Evolutionary conservation across 2,329 filamentous ascomycete species (phyloP), one percentile per base, ranked within the genome.

Genomic region (Cordyceps cateniannulata): DNA sequence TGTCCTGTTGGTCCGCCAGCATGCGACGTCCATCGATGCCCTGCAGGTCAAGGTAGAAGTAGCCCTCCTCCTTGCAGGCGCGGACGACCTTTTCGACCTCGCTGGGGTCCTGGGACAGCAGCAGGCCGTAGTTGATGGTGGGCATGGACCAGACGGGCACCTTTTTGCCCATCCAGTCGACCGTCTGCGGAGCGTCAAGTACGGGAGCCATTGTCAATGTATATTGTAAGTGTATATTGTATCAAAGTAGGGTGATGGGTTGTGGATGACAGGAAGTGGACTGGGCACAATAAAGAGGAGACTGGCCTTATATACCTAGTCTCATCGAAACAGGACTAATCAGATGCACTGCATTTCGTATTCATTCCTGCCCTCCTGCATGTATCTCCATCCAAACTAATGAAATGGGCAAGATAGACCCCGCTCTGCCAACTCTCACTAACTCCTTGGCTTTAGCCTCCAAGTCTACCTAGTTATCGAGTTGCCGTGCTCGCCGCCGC

Each of bases 1-100:
- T 78, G 65, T 81, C 76, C 68, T 82, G 74, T 64, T 81, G 76
- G 69, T 84, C 81, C 40, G 76, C 73, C 61, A 83, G 74, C 70
- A 81, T 76, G 51, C 80, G 70, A 62, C 79, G 78, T 63, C 81
- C 81, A 65, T 83, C 81, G 62, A 83, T 79, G 63, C 73, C 75
- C 63, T 78, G 67, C 10, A 84, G 75, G 67, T 84, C 78, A 45
- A 84, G 75, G 68, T 84, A 82, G 70, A 84, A 84, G 74, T 78
- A 84, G 1, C 81, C 81, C 38, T 80, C 76, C 22, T 77, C 73
- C 62, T 79, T 72, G 69, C 81, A 84, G 64, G 74, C 75, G 40
- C 75, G 71, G 59, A 82, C 68, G 8, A 83, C 72, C 66, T 77
- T 81, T 63, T 83, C 78, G 9, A 84, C 69, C 70, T 84, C 81